phyloP scores from a whole-genome alignment of 1,284 basidiomycete genomes.

The Papiliotrema flavescens region DNA sequence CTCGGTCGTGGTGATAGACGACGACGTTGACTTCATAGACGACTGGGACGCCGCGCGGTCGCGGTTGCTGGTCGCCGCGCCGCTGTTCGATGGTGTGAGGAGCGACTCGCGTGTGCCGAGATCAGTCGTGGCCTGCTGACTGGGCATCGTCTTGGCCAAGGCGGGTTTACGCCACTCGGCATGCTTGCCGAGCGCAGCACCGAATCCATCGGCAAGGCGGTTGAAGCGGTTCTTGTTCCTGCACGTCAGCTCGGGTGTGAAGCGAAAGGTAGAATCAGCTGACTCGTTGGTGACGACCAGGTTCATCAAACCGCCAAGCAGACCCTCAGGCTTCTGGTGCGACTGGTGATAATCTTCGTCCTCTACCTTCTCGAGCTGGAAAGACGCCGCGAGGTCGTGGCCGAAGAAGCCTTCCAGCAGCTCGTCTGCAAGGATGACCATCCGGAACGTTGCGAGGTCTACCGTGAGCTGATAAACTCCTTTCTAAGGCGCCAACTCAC shows the following conservation, averaged over 20 bases:
- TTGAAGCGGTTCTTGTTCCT: conserved; percentile 47
- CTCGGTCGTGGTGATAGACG: conserved; percentile 48
- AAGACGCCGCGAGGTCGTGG: conserved; percentile 78
- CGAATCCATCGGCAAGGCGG: conserved; percentile 80
- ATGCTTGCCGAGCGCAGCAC: conserved; percentile 86
- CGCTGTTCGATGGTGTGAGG: conserved; percentile 58
- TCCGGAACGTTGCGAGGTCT: conserved; percentile 72
- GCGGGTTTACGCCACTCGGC: conserved; percentile 59
- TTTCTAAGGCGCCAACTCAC: conserved; percentile 13
- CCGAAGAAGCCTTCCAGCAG: conserved; percentile 93
- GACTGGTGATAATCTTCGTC: conserved; percentile 57
- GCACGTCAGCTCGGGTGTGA: neutral
- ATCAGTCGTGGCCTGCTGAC: conserved; percentile 59
- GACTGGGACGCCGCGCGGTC: conserved; percentile 32
- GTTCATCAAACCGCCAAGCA: conserved; percentile 81
- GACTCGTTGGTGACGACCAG: conserved; percentile 76
- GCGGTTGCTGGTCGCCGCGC: conserved; percentile 25
- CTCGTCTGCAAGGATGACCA: conserved; percentile 94
- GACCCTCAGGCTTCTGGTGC: conserved; percentile 53
- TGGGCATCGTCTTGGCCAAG: conserved; percentile 74
- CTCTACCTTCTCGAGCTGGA: conserved; percentile 67
- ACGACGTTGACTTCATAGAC: conserved; percentile 55
- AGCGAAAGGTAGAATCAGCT: conserved; percentile 5
- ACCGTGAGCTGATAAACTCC: conserved; percentile 1
- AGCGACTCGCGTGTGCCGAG: conserved; percentile 83